Evolutionary conservation across 1,139 yeast genomes (phyloP).

Genomic region (Martiniozyma asiatica): DNA sequence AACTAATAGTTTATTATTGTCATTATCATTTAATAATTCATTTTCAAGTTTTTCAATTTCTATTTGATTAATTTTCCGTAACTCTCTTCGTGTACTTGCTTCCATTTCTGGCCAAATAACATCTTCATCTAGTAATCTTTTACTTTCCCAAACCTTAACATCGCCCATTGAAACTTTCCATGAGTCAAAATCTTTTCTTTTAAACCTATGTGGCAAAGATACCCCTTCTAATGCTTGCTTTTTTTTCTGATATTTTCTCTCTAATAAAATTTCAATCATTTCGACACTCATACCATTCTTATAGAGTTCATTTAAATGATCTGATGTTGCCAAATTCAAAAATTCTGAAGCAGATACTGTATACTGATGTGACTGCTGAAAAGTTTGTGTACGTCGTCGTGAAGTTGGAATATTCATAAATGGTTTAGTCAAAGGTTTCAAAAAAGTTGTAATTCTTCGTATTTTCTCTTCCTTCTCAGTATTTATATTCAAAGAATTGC

Average conservation of each 20-base stretch:
- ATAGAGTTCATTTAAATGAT: slow-evolving; percentile 16
- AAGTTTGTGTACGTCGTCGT: slow-evolving; percentile 15
- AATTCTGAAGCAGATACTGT: slow-evolving; percentile 23
- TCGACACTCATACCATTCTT: slow-evolving; percentile 14
- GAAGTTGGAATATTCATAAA: slow-evolving; percentile 9
- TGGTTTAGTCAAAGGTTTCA: slow-evolving; percentile 13
- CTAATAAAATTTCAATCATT: slow-evolving; percentile 18
- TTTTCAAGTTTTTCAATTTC: slow-evolving; percentile 1
- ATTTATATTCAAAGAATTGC: too few relatives aligned
- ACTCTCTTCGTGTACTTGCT: not conserved
- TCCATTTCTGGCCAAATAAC: not conserved
- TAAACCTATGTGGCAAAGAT: slow-evolving; percentile 19
- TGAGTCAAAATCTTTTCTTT: slow-evolving; percentile 16
- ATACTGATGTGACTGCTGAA: slow-evolving; percentile 22
- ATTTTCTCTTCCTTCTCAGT: too few relatives aligned
- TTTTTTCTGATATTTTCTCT: slow-evolving; percentile 18
- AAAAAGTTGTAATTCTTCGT: slow-evolving; percentile 3
- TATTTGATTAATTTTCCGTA: not conserved
- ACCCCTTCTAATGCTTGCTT: slow-evolving; percentile 16
- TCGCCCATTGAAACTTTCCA: slow-evolving; percentile 6
- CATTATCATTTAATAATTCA: too few relatives aligned
- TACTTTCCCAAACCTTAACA: not conserved
- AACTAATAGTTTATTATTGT: too few relatives aligned
- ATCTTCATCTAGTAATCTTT: slow-evolving; percentile 2
- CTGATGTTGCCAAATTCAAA: slow-evolving; percentile 16